These are phyloP conservation scores for Salvia sclarea DNA, from an alignment of 305 asterid species.

Conservation along the genomic window DNA sequence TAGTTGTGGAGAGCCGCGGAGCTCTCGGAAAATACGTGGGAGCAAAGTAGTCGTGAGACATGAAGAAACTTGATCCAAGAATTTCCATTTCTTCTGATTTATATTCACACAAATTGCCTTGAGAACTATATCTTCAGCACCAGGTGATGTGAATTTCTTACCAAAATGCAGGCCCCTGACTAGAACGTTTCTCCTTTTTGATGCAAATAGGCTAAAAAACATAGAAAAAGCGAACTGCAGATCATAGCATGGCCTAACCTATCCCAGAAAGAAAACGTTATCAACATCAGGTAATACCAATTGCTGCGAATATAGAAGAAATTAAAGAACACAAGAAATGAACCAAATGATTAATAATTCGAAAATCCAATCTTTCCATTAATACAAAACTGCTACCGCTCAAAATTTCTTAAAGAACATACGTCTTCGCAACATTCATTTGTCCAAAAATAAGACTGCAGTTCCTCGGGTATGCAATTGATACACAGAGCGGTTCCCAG, in stretches of 20 bases:
- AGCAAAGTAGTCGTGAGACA: slow-evolving; percentile 43
- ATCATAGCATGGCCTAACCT: slow-evolving; percentile 32
- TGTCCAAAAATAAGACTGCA: not conserved
- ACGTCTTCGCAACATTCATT: not conserved
- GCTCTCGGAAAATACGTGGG: slow-evolving; percentile 57
- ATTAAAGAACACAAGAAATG: not conserved
- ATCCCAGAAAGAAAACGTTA: slow-evolving; percentile 8
- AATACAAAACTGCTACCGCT: too few species aligned
- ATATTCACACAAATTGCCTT: slow-evolving; percentile 61
- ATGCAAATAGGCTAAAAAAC: slow-evolving; percentile 52
- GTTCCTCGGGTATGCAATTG: not conserved
- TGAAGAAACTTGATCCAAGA: slow-evolving; percentile 51
- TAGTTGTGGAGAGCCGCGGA: slow-evolving; percentile 49
- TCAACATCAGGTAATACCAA: not conserved
- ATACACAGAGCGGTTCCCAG: not conserved
- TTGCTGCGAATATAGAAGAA: not conserved
- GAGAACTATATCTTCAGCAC: slow-evolving; percentile 56
- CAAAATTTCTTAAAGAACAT: not conserved
- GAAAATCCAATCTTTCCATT: too few species aligned
- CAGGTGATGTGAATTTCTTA: slow-evolving; percentile 46
- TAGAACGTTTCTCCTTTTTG: slow-evolving; percentile 43
- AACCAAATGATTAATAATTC: not conserved
- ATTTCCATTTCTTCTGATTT: slow-evolving; percentile 70
- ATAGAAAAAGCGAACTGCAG: slow-evolving; percentile 48
- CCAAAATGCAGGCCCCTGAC: slow-evolving; percentile 56